Conservation (phyloP, 1,284 basidiomycete genomes). For the Cryptococcus maquisensis region DNA sequence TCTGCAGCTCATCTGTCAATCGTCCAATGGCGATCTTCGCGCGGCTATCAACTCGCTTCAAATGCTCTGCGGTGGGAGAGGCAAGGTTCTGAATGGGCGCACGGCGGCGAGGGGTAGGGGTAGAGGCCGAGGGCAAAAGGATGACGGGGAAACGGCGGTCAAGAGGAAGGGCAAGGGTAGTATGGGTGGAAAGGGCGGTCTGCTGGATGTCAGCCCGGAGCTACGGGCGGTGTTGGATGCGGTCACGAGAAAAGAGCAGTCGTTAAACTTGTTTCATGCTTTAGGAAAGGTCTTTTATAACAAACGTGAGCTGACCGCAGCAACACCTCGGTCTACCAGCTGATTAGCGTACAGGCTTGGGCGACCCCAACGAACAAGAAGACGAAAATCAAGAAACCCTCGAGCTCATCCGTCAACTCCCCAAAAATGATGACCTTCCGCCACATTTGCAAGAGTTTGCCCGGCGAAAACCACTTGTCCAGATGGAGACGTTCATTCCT, state of each 20-base stretch:
- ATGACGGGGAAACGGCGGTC: conserved; percentile 21
- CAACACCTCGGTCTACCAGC: background rate
- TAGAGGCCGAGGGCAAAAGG: background rate
- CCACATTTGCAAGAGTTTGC: conserved; percentile 59
- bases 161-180: conserved; percentile 32
- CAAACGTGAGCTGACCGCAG: conserved; percentile 63
- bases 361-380: conserved; percentile 32
- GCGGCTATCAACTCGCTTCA: conserved; percentile 90
- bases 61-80: conserved; percentile 54
- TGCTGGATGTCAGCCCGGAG: conserved; percentile 43
- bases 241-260: conserved; percentile 76
- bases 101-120: conserved; percentile 26
- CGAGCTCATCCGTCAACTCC: conserved; percentile 17
- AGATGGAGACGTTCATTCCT: conserved; percentile 63
- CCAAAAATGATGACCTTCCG: conserved; percentile 56
- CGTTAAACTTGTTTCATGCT: conserved; percentile 83
- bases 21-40: conserved; percentile 83
- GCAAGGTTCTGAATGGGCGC: conserved; percentile 12
- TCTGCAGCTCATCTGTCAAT: conserved; percentile 69
- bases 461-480: conserved; percentile 69
- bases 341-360: conserved; percentile 27
- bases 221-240: conserved; percentile 57
- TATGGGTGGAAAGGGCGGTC: conserved; percentile 42
- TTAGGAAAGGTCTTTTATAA: conserved; percentile 93
- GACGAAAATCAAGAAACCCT: conserved; percentile 35